Base-by-base conservation (phyloP, 257 asterid genomes). In the Linderniella brevidens region DNA sequence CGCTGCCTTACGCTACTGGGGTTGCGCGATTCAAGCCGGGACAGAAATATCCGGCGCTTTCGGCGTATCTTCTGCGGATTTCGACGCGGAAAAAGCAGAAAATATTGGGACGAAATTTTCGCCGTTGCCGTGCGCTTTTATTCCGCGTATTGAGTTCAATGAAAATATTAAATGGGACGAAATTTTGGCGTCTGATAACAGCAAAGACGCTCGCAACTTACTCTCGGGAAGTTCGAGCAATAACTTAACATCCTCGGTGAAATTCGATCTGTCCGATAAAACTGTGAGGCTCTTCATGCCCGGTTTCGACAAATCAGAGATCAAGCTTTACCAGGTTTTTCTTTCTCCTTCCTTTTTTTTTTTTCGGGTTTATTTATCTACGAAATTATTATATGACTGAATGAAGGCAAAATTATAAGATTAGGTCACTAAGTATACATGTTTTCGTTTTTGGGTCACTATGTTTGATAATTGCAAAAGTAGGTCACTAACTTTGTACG, bases 261-360 rank as follows among this genome's bases (percentile, higher is more conserved):
- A 17, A 37, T 84, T 84, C 46, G 85, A 84, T 66, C 66, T 73
- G 7, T 51, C 72, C 48, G 67, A 58, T 49, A 88, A 72, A 62
- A 66, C 90, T 0, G 76, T 88, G 65, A 73, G 78, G 37, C 94
- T 88, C 25, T 78, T 81, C 74, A 76, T 88, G 94, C 98, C 98
- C 13, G 96, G 98, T 52, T 88, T 88, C 57, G 93, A 88, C 75
- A 84, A 88, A 79, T 88, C 96, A 9, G 96, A 88, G 65, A 84
- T 88, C 78, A 88, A 88, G 78, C 83, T 88, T 42, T 88, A 67
- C 70, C 95, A 88, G 58, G 98, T 84, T 8, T 79, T 35, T 1
- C n/a, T 14, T 50, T 4, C 10, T 20, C 17, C 20, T 35, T 15
- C 16, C 37, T 56, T 11, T 17, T 19, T 15, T 32, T 14, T 38